Percentiles rank a stretch among this genome's conserved stretches.
Evolutionary conservation across 2,329 filamentous ascomycete genomes (phyloP).

Genomic region (Epichloe bromicola): DNA sequence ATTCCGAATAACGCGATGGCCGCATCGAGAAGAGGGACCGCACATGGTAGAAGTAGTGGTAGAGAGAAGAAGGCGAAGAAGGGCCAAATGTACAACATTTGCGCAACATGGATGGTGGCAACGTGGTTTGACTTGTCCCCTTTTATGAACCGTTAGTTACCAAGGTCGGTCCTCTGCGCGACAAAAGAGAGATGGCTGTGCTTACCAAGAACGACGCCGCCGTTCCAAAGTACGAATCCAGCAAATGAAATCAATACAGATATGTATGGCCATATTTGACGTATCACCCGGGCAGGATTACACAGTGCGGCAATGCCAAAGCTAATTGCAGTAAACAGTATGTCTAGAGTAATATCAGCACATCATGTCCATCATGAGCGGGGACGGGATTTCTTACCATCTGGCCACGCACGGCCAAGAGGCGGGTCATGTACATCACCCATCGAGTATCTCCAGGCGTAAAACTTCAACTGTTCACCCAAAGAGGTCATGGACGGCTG

Average conservation of each 20-base stretch:
- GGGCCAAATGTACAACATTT: conserved; percentile 93
- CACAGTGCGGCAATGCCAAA: conserved; percentile 43
- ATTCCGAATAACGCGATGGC: background rate
- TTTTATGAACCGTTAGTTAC: conserved; percentile 18
- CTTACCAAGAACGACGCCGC: conserved; percentile 76
- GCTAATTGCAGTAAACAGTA: conserved; percentile 46
- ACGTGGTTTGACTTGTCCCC: conserved; percentile 92
- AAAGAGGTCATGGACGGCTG: conserved; percentile 20
- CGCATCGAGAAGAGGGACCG: conserved; percentile 23
- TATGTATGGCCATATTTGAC: conserved; percentile 45
- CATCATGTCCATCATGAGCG: background rate
- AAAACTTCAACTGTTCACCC: conserved; percentile 24
- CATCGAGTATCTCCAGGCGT: conserved; percentile 28
- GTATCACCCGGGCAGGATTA: conserved; percentile 33
- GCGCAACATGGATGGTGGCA: conserved; percentile 74
- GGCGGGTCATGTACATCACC: conserved; percentile 44
- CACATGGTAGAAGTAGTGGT: conserved; percentile 52
- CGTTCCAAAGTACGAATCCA: conserved; percentile 73
- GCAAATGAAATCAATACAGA: conserved; percentile 54
- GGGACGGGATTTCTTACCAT: conserved; percentile 27
- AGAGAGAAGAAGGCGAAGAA: conserved; percentile 82
- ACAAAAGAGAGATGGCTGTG: background rate
- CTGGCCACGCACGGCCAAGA: conserved; percentile 31
- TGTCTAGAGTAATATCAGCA: conserved; percentile 27
- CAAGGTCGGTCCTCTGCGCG: background rate